A percentile compares a stretch with the other conserved stretches of the same genome.
These are phyloP conservation scores for Tetrapisispora namnaoensis DNA, from an alignment of 805 yeast species.

Conservation along the genomic window DNA sequence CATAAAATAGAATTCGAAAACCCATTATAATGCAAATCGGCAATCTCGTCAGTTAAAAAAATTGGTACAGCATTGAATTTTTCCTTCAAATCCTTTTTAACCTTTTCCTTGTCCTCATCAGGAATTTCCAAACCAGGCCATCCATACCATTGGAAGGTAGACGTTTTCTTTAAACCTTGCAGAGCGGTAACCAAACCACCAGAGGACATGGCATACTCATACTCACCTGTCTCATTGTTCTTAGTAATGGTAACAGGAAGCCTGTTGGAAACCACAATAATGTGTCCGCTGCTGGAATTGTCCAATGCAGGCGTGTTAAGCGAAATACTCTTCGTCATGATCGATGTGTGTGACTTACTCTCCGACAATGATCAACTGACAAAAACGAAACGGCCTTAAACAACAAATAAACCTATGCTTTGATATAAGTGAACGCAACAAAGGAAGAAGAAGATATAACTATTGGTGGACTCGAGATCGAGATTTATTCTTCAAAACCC, in stretches of 20 bases:
- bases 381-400: too few species aligned
- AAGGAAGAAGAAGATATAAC: too few species aligned
- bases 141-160: conserved; percentile 93
- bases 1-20: conserved; percentile 89
- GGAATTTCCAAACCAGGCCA: conserved; percentile 96
- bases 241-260: conserved; percentile 87
- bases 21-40: conserved; percentile 94
- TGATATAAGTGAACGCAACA: too few species aligned
- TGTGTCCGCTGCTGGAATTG: conserved; percentile 42
- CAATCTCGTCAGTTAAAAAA: conserved; percentile 76
- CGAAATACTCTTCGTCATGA: background rate
- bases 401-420: too few species aligned
- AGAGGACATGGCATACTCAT: conserved; percentile 84
- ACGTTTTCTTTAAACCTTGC: conserved; percentile 76
- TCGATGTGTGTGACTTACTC: too few species aligned
- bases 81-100: conserved; percentile 57
- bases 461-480: too few species aligned
- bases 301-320: background rate
- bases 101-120: conserved; percentile 56
- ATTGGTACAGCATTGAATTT: conserved; percentile 88
- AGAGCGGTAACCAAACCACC: conserved; percentile 96
- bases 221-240: conserved; percentile 45
- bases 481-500: too few species aligned
- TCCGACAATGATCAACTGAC: too few species aligned
- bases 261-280: conserved; percentile 87